Base-by-base conservation (phyloP, 306 rosid species). In the Citrullus mucosospermus region DNA sequence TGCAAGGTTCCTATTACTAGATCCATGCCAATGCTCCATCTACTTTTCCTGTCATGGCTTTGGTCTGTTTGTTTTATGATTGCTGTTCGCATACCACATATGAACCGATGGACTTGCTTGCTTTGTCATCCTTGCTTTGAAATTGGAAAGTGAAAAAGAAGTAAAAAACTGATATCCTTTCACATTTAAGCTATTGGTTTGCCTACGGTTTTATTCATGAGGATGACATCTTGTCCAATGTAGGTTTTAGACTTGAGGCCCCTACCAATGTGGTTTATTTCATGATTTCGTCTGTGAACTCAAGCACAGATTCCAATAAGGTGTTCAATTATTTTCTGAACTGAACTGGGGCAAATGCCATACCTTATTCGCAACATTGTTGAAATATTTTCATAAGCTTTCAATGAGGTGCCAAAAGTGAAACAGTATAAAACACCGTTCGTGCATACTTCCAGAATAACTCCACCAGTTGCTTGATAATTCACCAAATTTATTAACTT, bases 1-100 rank as follows among this genome's bases (percentile, higher is more conserved):
- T 88, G 96, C 96, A 82, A 91, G 96, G 96, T 91, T 77, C 74
- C 18, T 56, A 43, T 62, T 16, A 34, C 61, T 78, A 76, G 25
- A 75, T 78, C 77, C 77, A 71, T 54, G 63, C 77, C 81, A 34
- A 34, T 81, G 53, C 48, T 56, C 83, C 58, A 38, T 73, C 28
- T 60, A 58, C 66, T 80, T 60, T 34, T 73, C 57, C 55, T 81
- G 66, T 56, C 44, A 75, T 68, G 76, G 38, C 59, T 30, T 68
- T 38, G 58, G 80, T 44, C 58, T 46, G 58, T 13, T 22, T 60
- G 67, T 60, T 60, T 60, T 28, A 60, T 28, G 18, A 28, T 25
- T 12, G 38, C 38, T 60, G 67, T 60, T 28, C 18, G 38, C 16
- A 60, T 25, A 12, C 25, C 17, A 17, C 16, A 60, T 25, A 12